Evolutionary conservation across 345 rosid species (phyloP), one percentile per base, ranked within the genome.

Genomic region (Eucalyptus sideroxylon): DNA sequence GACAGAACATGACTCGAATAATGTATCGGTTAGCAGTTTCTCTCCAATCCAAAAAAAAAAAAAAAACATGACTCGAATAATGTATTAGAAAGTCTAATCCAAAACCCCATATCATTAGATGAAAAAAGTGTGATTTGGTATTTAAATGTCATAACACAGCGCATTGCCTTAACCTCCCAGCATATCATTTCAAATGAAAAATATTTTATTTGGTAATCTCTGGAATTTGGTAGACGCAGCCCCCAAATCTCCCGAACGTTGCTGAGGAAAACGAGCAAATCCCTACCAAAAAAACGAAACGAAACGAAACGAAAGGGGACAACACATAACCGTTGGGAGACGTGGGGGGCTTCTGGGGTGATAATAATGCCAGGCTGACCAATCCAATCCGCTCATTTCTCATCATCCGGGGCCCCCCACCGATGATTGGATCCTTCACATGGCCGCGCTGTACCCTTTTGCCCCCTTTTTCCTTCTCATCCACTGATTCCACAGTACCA

Each of bases 1-100:
- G 0, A 4, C 0, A 30, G 17, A n/a, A 8, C 0, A 0, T 1
- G 2, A 7, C 5, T 65, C 1, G 3, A 4, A 14, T 65, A 65
- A 0, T 0, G 0, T 7, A 19, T 60, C n/a, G n/a, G n/a, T n/a
- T n/a, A n/a, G n/a, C n/a, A n/a, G n/a, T n/a, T n/a, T n/a, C n/a
- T n/a, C n/a, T n/a, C n/a, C n/a, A n/a, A n/a, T n/a, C n/a, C n/a
- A n/a, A n/a, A n/a, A n/a, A n/a, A n/a, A n/a, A n/a, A n/a, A n/a
- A n/a, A n/a, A n/a, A n/a, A n/a, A 8, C 0, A 0, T 1, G 2
- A 7, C 5, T 65, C 1, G 3, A 4, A 14, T 65, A 65, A 0
- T 0, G 0, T 7, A 19, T 60, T 60, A 60, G 8, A 60, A 27
- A 26, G 3, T 24, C 6, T 26, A 56, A 56, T 5, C 0, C 30